phyloP scores from a whole-genome alignment of 2,329 filamentous ascomycete genomes.

The Aspergillus awamori region DNA sequence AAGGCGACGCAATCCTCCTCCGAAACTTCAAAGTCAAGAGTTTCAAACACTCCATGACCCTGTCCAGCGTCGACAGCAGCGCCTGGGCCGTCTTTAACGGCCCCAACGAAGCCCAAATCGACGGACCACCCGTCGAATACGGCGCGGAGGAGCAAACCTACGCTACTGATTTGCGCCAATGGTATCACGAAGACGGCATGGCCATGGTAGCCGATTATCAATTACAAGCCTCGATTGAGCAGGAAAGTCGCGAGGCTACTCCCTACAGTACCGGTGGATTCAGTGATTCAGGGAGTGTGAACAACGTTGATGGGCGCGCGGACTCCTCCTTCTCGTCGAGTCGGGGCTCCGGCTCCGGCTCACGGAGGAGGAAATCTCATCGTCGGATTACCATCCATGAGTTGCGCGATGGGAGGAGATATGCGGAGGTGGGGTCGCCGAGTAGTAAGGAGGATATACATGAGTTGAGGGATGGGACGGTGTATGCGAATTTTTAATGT shows the following conservation, averaged over 20 bases:
- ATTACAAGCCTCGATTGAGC: conserved; percentile 39
- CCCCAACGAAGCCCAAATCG: conserved; percentile 33
- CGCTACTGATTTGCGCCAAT: conserved; percentile 40
- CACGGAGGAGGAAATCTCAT: conserved; percentile 34
- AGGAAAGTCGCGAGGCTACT: conserved; percentile 30
- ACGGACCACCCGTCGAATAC: conserved; percentile 46
- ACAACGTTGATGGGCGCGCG: conserved; percentile 23
- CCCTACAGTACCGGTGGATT: conserved; percentile 30
- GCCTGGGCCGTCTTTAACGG: conserved; percentile 51
- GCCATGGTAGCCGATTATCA: conserved; percentile 39
- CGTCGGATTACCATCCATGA: conserved; percentile 47
- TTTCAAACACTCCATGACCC: conserved; percentile 42
- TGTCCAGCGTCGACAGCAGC: conserved; percentile 47
- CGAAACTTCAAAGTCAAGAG: conserved; percentile 51
- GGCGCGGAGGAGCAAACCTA: conserved; percentile 40
- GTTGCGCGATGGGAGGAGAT: conserved; percentile 45
- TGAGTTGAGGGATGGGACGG: conserved; percentile 46
- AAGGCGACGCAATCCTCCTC: conserved; percentile 49
- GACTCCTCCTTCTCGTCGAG: conserved; percentile 29
- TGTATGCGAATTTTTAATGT: conserved; percentile 45
- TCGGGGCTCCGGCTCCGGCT: conserved; percentile 21
- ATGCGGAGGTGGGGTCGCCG: conserved; percentile 45
- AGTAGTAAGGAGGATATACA: conserved; percentile 43
- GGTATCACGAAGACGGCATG: conserved; percentile 45
- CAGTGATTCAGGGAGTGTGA: conserved; percentile 39